Evolutionary conservation across 1,284 basidiomycete species (phyloP).

Genomic region (Moesziomyces globuligerus): DNA sequence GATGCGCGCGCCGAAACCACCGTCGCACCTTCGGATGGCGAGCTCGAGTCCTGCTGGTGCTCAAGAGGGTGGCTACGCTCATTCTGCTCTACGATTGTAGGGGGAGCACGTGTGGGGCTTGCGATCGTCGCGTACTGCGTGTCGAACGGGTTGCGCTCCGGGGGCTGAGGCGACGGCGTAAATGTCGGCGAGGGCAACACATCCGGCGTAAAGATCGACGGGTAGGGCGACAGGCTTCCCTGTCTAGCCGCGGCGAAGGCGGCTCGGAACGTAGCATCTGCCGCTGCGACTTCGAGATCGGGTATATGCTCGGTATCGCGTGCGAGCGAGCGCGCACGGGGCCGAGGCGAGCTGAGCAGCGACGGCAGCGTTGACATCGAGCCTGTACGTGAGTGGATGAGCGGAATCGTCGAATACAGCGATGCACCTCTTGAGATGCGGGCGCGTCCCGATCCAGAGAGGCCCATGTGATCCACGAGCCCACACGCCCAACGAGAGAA

Average conservation of each 20-base stretch:
- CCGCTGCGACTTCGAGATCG: conserved; percentile 26
- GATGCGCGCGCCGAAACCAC: too few relatives aligned
- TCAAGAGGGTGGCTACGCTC: conserved; percentile 3
- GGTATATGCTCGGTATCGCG: conserved; percentile 28
- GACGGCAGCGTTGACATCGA: conserved; percentile 45
- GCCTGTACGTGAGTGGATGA: conserved; percentile 48
- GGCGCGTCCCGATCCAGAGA: conserved; percentile 20
- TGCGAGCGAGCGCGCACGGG: conserved; percentile 23
- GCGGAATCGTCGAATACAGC: conserved; percentile 42
- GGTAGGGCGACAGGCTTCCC: conserved; percentile 38
- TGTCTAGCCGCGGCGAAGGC: conserved; percentile 16
- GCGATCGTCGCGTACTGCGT: conserved; percentile 15
- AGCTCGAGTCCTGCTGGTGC: background rate
- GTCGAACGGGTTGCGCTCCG: conserved; percentile 39
- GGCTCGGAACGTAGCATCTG: conserved; percentile 23
- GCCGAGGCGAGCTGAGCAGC: conserved; percentile 42
- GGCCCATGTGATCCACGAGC: conserved; percentile 73
- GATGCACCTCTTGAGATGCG: conserved; percentile 47
- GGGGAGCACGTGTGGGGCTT: conserved; percentile 1
- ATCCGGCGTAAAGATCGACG: conserved; percentile 43
- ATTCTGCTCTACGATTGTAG: conserved; percentile 12
- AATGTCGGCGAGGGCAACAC: conserved; percentile 47
- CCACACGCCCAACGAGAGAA: conserved; percentile 87
- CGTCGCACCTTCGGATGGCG: too few relatives aligned
- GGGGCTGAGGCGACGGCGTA: conserved; percentile 38